Evolutionary conservation across 352 stramenopile species (phyloP).

Genomic region (Phytophthora parvispora): DNA sequence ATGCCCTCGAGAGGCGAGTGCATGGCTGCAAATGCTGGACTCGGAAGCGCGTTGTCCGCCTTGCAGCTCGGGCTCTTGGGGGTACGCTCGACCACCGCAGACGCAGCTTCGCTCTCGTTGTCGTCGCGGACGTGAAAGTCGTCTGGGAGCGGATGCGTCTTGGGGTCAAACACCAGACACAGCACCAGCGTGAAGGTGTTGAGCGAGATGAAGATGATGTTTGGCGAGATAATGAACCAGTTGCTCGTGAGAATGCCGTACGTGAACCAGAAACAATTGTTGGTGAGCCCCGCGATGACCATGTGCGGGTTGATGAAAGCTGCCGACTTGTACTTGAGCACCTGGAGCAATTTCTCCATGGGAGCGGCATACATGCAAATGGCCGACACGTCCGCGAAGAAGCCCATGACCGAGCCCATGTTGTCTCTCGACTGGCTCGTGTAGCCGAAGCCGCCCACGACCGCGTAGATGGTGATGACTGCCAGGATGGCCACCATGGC

Average conservation of each 20-base stretch:
- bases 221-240: conserved; percentile 43
- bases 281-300: conserved; percentile 28
- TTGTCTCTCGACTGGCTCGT: conserved; percentile 30
- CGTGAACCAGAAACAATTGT: conserved; percentile 43
- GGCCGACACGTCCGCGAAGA: conserved; percentile 27
- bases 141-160: conserved; percentile 36
- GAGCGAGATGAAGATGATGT: conserved; percentile 43
- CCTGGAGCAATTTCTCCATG: conserved; percentile 35
- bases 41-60: conserved; percentile 20
- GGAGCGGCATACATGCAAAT: conserved; percentile 36
- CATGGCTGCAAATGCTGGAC: conserved; percentile 33
- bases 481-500: conserved; percentile 22
- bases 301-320: conserved; percentile 36
- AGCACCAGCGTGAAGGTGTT: conserved; percentile 31
- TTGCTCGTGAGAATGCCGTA: conserved; percentile 43
- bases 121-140: conserved; percentile 25
- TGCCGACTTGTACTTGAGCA: conserved; percentile 33
- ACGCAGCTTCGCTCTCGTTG: conserved; percentile 6
- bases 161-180: conserved; percentile 36
- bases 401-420: conserved; percentile 30
- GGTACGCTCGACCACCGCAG: not conserved
- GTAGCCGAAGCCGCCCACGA: conserved; percentile 32
- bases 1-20: conserved; percentile 39
- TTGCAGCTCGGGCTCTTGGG: conserved; percentile 25
- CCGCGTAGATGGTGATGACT: conserved; percentile 34